Percentiles rank a stretch among this genome's conserved stretches.
Conservation (phyloP, 1,284 basidiomycete genomes). For the Ganoderma multipileum region DNA sequence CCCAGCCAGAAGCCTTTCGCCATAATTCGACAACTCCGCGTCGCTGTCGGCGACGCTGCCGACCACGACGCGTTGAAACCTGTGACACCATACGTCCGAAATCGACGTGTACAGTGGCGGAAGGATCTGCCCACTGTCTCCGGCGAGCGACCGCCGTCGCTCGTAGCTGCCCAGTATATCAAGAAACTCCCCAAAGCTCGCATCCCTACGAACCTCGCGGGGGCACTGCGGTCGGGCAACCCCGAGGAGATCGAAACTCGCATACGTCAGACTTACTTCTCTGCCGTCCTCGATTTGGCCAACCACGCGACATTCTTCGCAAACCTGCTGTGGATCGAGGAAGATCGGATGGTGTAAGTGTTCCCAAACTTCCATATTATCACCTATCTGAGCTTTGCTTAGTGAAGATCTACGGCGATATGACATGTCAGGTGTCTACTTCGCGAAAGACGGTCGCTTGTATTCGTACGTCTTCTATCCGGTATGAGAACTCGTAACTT, state of each 20-base stretch:
- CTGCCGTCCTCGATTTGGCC: background rate
- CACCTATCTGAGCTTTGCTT: no score
- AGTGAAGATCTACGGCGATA: conserved; percentile 64
- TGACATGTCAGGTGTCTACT: conserved; percentile 51
- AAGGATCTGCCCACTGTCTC: conserved; percentile 51
- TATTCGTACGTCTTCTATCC: conserved; percentile 50
- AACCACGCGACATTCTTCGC: conserved; percentile 21
- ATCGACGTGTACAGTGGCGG: conserved; percentile 45
- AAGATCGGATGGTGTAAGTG: conserved; percentile 62
- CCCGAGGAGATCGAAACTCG: background rate
- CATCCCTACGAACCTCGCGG: conserved; percentile 31
- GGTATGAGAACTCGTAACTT: background rate
- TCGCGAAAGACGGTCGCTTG: conserved; percentile 43
- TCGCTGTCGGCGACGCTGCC: conserved; percentile 45
- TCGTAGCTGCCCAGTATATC: conserved; percentile 40
- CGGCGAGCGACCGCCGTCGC: conserved; percentile 49
- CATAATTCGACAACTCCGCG: conserved; percentile 43
- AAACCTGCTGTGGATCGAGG: conserved; percentile 61
- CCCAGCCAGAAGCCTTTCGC: conserved; percentile 38
- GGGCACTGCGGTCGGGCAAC: conserved; percentile 10
- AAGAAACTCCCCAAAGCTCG: conserved; percentile 29
- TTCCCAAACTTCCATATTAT: background rate
- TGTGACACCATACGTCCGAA: conserved; percentile 58
- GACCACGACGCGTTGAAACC: conserved; percentile 61
- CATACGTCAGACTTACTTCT: conserved; percentile 18